Conservation (phyloP, 371 early-diverging fungal species). For the Homolaphlyctis polyrhiza region DNA sequence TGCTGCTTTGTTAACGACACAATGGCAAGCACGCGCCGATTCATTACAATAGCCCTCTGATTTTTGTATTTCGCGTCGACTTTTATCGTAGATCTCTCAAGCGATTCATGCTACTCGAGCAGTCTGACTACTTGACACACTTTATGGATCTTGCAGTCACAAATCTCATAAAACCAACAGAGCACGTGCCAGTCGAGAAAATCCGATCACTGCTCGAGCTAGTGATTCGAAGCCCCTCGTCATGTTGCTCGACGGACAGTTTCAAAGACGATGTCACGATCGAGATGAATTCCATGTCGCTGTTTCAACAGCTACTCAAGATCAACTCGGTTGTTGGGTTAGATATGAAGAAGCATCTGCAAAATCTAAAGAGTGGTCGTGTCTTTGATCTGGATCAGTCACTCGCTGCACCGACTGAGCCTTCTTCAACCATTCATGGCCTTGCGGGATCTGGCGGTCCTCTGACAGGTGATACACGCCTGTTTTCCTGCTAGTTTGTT, state of each 20-base stretch:
- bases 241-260: conserved; percentile 68
- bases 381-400: conserved; percentile 1
- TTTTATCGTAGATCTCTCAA: conserved; percentile 72
- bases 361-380: neutral
- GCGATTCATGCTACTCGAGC: conserved; percentile 86
- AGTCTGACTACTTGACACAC: conserved; percentile 87
- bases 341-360: conserved; percentile 29
- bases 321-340: conserved; percentile 58
- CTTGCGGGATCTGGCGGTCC: neutral
- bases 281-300: conserved; percentile 51
- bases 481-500: neutral
- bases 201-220: conserved; percentile 84
- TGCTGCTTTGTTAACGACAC: neutral
- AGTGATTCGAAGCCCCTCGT: conserved; percentile 79
- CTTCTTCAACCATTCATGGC: neutral
- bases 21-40: neutral
- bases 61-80: neutral
- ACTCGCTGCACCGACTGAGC: neutral
- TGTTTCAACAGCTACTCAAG: conserved; percentile 67
- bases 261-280: conserved; percentile 82
- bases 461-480: neutral
- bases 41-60: too few species aligned
- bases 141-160: conserved; percentile 87
- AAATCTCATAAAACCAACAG: conserved; percentile 58
- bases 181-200: conserved; percentile 63